Evolutionary conservation across 2,329 filamentous ascomycete genomes (phyloP), one percentile per base, ranked within the genome.

Genomic region (Xylaria sp.): DNA sequence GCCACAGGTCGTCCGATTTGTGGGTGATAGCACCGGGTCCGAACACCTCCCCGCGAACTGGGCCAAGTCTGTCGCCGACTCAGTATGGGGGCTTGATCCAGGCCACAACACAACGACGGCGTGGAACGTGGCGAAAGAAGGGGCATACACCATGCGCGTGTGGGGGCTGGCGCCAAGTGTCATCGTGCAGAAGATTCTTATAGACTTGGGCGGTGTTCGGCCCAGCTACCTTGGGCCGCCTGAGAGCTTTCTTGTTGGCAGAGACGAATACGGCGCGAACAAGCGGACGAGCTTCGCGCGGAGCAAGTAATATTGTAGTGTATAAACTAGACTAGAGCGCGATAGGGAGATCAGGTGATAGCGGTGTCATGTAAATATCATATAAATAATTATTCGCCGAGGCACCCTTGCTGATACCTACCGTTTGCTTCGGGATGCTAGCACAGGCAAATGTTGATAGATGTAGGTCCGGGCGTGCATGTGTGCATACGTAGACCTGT

Each of bases 141-240:
- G 82, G 4, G 76, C 77, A 1, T 82, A 86, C 60, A 83, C 76
- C 23, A 71, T 86, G 46, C 76, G 80, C 1, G 69, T 86, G 38
- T 84, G 82, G 82, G 77, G 79, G 7, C 72, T 85, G 23, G 75
- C 84, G 68, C 81, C 83, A 0, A 82, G 82, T 27, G 75, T 86
- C 1, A 69, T 85, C 4, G 76, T 87, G 38, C 83, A 87, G 71
- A 86, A 85, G 77, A 73, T 87, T 37, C 76, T 87, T 1, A 66
- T 87, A 7, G 77, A 87, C 65, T 67, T 86, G 23, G 85, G 85
- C 1, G 85, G 84, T 5, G 79, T 85, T 1, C 73, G 83, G 55
- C 72, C 78, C 15, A 85, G 81, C 49, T 87, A 85, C 66, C 73
- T 87, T 2, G 85, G 85, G 0, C 84, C 85, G 3, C 84, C 83